A percentile compares a stretch with the other conserved stretches of the same genome.
Conservation (phyloP, 768 basidiomycete species). For the Phlegmacium glaucopus region DNA sequence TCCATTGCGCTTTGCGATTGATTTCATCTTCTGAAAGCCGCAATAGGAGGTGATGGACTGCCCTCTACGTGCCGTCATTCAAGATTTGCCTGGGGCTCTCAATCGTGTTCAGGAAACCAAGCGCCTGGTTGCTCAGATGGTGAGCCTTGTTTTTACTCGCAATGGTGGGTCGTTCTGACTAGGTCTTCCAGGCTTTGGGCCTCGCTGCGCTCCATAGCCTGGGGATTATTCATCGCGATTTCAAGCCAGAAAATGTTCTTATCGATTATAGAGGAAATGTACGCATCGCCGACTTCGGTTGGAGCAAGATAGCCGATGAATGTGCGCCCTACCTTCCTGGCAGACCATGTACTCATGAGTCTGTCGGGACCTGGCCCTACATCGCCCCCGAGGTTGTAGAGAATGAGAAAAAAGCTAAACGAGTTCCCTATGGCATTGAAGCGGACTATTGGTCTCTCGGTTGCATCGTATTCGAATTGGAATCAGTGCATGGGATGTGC, state of each 20-base stretch:
- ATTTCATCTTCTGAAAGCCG: background rate
- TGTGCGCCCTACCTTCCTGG: background rate
- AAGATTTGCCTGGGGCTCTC: background rate
- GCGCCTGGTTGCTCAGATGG: background rate
- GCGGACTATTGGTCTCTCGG: background rate
- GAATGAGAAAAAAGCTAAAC: background rate
- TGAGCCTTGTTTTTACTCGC: background rate
- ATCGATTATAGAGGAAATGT: conserved; percentile 1
- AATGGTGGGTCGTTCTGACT: background rate
- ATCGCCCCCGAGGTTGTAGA: background rate
- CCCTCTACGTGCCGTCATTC: background rate
- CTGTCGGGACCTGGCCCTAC: background rate
- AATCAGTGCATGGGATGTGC: background rate
- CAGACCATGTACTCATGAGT: background rate
- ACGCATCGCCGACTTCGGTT: background rate
- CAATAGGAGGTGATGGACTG: background rate
- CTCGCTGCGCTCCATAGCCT: background rate
- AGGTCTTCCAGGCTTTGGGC: background rate
- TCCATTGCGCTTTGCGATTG: too few relatives aligned
- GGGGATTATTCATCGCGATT: conserved; percentile 3
- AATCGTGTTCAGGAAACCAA: background rate
- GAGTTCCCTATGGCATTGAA: background rate
- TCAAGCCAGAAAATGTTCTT: conserved; percentile 6
- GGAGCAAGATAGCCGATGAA: background rate
- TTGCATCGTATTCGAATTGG: background rate